These are phyloP conservation scores for Pleurozium schreberi DNA, from an alignment of 225 moss, liverwort and hornwort species.

Conservation along the genomic window DNA sequence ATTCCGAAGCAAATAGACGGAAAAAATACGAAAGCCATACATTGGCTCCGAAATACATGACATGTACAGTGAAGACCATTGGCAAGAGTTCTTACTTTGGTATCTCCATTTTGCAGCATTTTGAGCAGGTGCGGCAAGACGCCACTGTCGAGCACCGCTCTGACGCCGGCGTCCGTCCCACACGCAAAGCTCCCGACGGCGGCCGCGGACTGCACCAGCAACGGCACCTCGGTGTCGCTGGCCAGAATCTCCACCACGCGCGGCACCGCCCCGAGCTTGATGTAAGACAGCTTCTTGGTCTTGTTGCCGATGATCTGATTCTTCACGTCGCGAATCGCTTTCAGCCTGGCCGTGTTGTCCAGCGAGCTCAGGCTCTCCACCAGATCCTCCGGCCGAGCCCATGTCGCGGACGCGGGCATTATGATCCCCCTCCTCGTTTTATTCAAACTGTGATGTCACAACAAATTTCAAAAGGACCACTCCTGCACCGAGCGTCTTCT, in stretches of 20 bases:
- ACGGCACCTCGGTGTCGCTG: slow-evolving; percentile 74
- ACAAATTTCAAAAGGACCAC: background rate
- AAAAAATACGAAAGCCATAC: background rate
- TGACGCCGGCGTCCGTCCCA: slow-evolving; percentile 87
- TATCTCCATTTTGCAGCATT: slow-evolving; percentile 86
- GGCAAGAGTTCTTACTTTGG: slow-evolving; percentile 40
- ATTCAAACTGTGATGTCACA: background rate
- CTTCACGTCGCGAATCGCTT: slow-evolving; percentile 95
- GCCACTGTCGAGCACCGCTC: slow-evolving; percentile 93
- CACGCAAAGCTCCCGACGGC: slow-evolving; percentile 99
- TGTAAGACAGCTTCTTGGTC: slow-evolving; percentile 97
- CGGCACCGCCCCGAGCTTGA: slow-evolving; percentile 97
- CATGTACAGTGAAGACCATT: background rate
- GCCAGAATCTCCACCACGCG: slow-evolving; percentile 96
- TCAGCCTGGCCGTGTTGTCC: slow-evolving; percentile 89
- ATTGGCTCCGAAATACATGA: background rate
- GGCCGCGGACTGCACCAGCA: slow-evolving; percentile 92
- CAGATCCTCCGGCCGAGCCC: slow-evolving; percentile 90
- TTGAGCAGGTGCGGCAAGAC: slow-evolving; percentile 91
- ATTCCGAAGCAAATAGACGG: background rate
- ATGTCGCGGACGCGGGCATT: slow-evolving; percentile 95
- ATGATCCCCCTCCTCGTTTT: slow-evolving; percentile 8
- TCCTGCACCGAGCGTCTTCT: background rate
- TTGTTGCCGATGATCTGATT: slow-evolving; percentile 99
- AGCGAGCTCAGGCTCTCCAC: slow-evolving; percentile 93